These are phyloP conservation scores for Diospyros kaki DNA, from an alignment of 148 eudicot genomes.

Conservation along the genomic window DNA sequence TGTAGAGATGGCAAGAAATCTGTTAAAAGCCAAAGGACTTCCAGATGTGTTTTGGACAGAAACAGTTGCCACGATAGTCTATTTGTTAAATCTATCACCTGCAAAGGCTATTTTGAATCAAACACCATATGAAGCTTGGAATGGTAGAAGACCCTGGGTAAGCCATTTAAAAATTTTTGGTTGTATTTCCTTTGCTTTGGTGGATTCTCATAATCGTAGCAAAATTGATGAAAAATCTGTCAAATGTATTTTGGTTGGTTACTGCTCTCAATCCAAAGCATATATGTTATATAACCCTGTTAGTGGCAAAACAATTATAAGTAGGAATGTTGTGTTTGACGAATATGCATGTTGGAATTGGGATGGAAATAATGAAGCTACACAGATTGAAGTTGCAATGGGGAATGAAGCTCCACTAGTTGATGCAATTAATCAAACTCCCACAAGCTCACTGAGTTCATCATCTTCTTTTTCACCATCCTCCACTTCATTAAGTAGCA, in stretches of 20 bases:
- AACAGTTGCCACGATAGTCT: background rate
- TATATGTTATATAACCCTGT: conserved; percentile 7
- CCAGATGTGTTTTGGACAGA: conserved; percentile 7
- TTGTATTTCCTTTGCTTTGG: background rate
- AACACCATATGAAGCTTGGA: background rate
- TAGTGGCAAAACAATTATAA: conserved; percentile 6
- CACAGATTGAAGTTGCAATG: background rate
- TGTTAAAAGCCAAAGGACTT: conserved; percentile 2
- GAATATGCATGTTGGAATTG: conserved; percentile 11
- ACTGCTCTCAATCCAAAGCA: conserved; percentile 12
- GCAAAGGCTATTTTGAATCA: background rate
- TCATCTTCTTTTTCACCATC: background rate
- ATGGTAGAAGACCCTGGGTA: background rate
- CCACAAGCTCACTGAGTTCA: no score
- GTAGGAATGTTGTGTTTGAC: conserved; percentile 15
- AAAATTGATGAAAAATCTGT: background rate
- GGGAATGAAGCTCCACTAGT: background rate
- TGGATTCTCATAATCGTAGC: background rate
- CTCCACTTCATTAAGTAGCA: background rate
- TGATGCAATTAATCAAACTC: background rate
- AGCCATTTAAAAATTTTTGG: conserved; percentile 12
- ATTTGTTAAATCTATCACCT: background rate
- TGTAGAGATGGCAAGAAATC: conserved; percentile 3
- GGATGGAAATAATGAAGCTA: background rate
- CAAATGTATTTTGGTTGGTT: conserved; percentile 2